A percentile compares a stretch with the other conserved stretches of the same genome.
Conservation (phyloP, 2,329 filamentous ascomycete species). For the Sphaceloma murrayae region DNA sequence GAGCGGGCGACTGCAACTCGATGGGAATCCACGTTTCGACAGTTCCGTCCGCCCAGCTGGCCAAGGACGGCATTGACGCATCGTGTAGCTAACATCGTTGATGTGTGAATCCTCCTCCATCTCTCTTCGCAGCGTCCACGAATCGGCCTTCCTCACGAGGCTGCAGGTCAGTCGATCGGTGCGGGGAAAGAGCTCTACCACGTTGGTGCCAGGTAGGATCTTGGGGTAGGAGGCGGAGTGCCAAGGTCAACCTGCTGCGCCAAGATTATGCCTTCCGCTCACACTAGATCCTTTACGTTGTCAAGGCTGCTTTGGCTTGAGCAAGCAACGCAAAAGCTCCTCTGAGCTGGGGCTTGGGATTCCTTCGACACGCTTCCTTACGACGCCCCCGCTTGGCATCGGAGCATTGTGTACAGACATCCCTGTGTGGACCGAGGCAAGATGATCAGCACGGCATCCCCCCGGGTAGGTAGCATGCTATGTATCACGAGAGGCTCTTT, state of each 20-base stretch:
- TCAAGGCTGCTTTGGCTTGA: background rate
- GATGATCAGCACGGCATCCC: background rate
- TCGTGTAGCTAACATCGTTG: no score
- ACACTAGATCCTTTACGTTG: background rate
- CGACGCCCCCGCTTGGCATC: no score
- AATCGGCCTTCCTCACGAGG: slow-evolving; percentile 7
- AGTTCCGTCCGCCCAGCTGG: slow-evolving; percentile 5
- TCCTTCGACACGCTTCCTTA: background rate
- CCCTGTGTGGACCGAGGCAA: slow-evolving; percentile 6
- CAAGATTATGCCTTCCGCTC: slow-evolving; percentile 1
- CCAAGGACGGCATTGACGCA: slow-evolving; percentile 3
- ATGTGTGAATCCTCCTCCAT: no score
- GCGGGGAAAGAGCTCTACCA: slow-evolving; percentile 5
- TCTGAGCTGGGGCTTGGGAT: background rate
- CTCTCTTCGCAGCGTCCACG: background rate
- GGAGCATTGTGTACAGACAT: no score
- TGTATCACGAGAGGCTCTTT: no score
- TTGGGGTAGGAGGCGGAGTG: slow-evolving; percentile 7
- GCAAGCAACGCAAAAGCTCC: slow-evolving; percentile 3
- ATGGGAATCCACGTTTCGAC: no score
- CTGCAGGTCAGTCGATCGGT: slow-evolving; percentile 6
- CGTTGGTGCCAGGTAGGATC: background rate
- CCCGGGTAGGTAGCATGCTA: background rate
- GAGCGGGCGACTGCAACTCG: no score
- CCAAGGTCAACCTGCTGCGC: slow-evolving; percentile 1